Evolutionary conservation across 495 filamentous ascomycete genomes (phyloP).

Genomic region (Hapsidospora chrysogenum): DNA sequence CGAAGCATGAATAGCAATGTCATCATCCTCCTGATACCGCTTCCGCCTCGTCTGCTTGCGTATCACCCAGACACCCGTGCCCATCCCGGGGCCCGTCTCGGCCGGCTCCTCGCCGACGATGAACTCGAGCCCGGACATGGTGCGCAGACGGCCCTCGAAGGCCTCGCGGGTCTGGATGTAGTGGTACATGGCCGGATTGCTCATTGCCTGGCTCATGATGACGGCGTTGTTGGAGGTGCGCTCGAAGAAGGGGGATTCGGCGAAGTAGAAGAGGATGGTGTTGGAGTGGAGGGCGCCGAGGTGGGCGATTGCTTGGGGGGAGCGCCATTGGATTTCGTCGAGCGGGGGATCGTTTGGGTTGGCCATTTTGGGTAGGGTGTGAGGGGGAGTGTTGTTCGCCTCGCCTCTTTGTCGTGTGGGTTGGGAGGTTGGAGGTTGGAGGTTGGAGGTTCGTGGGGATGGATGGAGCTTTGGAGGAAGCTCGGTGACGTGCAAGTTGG

Average conservation of each 20-base stretch:
- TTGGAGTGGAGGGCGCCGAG: slow-evolving; percentile 43
- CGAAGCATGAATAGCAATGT: slow-evolving; percentile 53
- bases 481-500: too few relatives aligned
- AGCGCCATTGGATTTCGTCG: slow-evolving; percentile 67
- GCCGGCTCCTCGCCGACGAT: slow-evolving; percentile 63
- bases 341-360: slow-evolving; percentile 36
- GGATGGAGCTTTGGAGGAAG: too few relatives aligned
- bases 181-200: slow-evolving; percentile 41
- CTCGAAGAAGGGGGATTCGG: slow-evolving; percentile 82
- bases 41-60: slow-evolving; percentile 68
- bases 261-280: slow-evolving; percentile 78
- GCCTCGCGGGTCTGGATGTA: slow-evolving; percentile 50
- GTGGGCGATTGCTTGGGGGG: slow-evolving; percentile 38
- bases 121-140: slow-evolving; percentile 72
- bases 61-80: slow-evolving; percentile 75
- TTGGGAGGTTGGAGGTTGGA: too few relatives aligned
- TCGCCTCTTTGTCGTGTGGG: too few relatives aligned
- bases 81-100: slow-evolving; percentile 42
- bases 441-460: too few relatives aligned
- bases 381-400: too few relatives aligned
- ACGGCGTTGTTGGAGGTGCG: slow-evolving; percentile 72
- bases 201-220: slow-evolving; percentile 55
- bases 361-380: slow-evolving; percentile 10
- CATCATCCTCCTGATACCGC: slow-evolving; percentile 38
- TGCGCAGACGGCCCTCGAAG: slow-evolving; percentile 61